Base-by-base conservation (phyloP, 495 filamentous ascomycete genomes). In the Aspergillus campestris region DNA sequence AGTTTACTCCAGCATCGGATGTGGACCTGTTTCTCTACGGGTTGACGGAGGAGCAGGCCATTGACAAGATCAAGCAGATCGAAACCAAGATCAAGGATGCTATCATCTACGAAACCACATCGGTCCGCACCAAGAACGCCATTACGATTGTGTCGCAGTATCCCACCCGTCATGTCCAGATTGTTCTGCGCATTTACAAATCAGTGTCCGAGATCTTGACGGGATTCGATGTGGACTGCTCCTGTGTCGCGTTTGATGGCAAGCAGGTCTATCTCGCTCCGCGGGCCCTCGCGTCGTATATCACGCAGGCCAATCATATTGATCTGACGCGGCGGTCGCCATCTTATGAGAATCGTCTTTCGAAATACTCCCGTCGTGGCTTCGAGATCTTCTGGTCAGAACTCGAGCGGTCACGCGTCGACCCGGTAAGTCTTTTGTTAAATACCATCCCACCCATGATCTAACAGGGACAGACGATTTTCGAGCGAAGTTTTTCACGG, bases 21-120 rank as follows among this genome's bases (percentile, higher is more conserved):
- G 83, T 94, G 24, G 87, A 94, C 60, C 69, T 94, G 12, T 94
- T 91, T 62, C 55, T 94, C 13, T 87, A 89, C 52, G 86, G 86
- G 0, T 67, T 94, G 51, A 78, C 72, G 24, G 83, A 89, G 49
- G 62, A 75, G 36, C 70, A 87, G 51, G 87, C 83, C 0, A 67
- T 88, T 33, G 79, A 87, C 52, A 91, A 91, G 70, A 89, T 94
- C 59, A 80, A 82, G 52, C 67, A 83, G 41, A 89, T 94, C 52
- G 87, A 91, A 50, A 60, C 65, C 7, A 71, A 64, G 8, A 75
- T 94, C 53, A 79, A 77, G 15, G 80, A 89, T 54, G 76, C 80
- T 5, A 80, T 94, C 45, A 70, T 91, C 15, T 77, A 79, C 13
- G 86, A 91, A 59, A 82, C 80, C 3, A 89, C 84, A 2, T 82